A percentile compares a stretch with the other conserved stretches of the same genome.
Conservation (phyloP, 441 rosid genomes). For the Eruca vesicaria region DNA sequence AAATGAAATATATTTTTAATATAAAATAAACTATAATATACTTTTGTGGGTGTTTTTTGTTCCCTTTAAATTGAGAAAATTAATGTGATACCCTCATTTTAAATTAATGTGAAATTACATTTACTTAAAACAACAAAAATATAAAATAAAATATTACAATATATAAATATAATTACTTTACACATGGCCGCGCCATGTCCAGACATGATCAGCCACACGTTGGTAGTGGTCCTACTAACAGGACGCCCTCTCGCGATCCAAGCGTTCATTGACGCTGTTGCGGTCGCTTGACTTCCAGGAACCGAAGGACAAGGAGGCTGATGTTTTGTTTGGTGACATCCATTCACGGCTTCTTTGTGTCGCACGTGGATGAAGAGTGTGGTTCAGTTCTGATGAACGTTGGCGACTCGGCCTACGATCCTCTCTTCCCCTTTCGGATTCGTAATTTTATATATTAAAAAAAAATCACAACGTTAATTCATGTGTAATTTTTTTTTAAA, state of each 20-base stretch:
- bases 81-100: no score
- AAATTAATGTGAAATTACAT: no score
- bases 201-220: conserved; percentile 14
- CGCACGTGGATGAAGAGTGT: conserved; percentile 82
- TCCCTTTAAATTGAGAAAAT: no score
- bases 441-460: no score
- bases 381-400: conserved; percentile 80
- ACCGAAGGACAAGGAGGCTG: conserved; percentile 85
- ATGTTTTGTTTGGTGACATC: conserved; percentile 75
- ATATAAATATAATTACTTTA: no score
- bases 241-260: conserved; percentile 73
- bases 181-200: conserved; percentile 16
- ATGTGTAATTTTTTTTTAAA: no score
- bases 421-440: conserved; percentile 73
- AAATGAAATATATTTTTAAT: no score
- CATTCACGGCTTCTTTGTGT: conserved; percentile 74
- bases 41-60: no score
- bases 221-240: conserved; percentile 65
- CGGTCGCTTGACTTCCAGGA: conserved; percentile 93
- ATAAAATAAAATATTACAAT: no score
- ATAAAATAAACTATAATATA: no score
- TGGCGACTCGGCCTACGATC: conserved; percentile 71
- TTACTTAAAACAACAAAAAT: no score
- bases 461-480: no score
- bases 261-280: conserved; percentile 66